Conservation (phyloP, 202 grass and related monocot genomes). For the Brachypodium distachyon region DNA sequence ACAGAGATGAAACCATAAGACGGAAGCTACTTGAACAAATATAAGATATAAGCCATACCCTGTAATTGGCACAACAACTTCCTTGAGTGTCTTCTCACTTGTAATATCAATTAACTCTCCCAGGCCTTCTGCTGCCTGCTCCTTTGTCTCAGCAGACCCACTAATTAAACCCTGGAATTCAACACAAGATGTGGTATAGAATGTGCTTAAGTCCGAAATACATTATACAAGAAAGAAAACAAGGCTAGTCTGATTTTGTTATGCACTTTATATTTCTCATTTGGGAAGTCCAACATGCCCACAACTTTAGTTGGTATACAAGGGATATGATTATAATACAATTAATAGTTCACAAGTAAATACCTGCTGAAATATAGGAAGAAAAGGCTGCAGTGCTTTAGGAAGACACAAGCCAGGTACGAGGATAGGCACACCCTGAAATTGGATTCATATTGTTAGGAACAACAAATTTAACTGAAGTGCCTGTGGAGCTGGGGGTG, state of each 20-base stretch:
- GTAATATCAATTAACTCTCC: slow-evolving; percentile 96
- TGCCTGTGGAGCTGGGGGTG: neutral
- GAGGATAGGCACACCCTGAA: slow-evolving; percentile 84
- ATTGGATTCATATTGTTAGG: slow-evolving; percentile 29
- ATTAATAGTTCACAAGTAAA: slow-evolving; percentile 20
- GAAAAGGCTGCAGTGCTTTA: slow-evolving; percentile 86
- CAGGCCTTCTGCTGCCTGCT: slow-evolving; percentile 88
- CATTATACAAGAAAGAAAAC: neutral
- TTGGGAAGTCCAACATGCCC: neutral
- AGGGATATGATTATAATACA: neutral
- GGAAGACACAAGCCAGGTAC: slow-evolving; percentile 91
- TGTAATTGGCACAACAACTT: slow-evolving; percentile 92
- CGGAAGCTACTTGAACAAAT: slow-evolving; percentile 1
- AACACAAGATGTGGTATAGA: slow-evolving; percentile 15
- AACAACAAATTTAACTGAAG: slow-evolving; percentile 17
- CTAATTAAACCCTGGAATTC: slow-evolving; percentile 90
- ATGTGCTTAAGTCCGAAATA: neutral
- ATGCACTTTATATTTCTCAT: neutral
- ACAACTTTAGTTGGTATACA: neutral
- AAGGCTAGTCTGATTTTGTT: slow-evolving; percentile 2
- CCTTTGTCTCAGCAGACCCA: slow-evolving; percentile 82
- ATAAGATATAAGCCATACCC: slow-evolving; percentile 54
- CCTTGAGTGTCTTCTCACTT: slow-evolving; percentile 86
- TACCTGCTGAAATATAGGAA: slow-evolving; percentile 97
- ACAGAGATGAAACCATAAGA: neutral